These are phyloP conservation scores for Candida tibetensis DNA, from an alignment of 805 yeast genomes.

Conservation along the genomic window DNA sequence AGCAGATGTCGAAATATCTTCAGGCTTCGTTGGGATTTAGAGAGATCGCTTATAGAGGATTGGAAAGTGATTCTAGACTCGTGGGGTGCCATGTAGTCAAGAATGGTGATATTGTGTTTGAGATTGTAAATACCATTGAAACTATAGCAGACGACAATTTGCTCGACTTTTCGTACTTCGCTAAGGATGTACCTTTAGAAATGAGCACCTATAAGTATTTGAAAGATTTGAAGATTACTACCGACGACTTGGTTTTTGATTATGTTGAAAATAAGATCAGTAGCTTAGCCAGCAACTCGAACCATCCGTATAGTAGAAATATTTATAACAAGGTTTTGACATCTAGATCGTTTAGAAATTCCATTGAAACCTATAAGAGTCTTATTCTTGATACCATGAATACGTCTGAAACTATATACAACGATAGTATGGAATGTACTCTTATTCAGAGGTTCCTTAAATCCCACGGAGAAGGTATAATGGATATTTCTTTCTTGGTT, in stretches of 20 bases:
- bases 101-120: slow-evolving; percentile 54
- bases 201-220: slow-evolving; percentile 17
- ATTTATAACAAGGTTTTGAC: slow-evolving; percentile 12
- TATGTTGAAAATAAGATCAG: slow-evolving; percentile 34
- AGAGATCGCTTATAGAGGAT: slow-evolving; percentile 59
- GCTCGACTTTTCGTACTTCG: slow-evolving; percentile 10
- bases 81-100: slow-evolving; percentile 58
- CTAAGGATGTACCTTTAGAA: slow-evolving; percentile 15
- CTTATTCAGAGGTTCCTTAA: slow-evolving; percentile 25
- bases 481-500: slow-evolving; percentile 70
- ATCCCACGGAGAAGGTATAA: slow-evolving; percentile 77
- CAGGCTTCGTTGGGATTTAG: slow-evolving; percentile 59
- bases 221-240: slow-evolving; percentile 8
- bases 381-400: slow-evolving; percentile 14
- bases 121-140: slow-evolving; percentile 42
- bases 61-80: slow-evolving; percentile 63
- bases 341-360: slow-evolving; percentile 11
- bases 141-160: slow-evolving; percentile 19
- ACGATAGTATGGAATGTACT: slow-evolving; percentile 16
- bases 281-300: slow-evolving; percentile 4
- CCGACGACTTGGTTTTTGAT: slow-evolving; percentile 33
- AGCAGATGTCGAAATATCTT: slow-evolving; percentile 55
- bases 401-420: slow-evolving; percentile 15
- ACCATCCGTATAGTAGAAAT: slow-evolving; percentile 8
- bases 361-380: slow-evolving; percentile 9